These are phyloP conservation scores for Ilyonectria mors-panacis DNA, from an alignment of 2,329 filamentous ascomycete genomes.

Conservation along the genomic window DNA sequence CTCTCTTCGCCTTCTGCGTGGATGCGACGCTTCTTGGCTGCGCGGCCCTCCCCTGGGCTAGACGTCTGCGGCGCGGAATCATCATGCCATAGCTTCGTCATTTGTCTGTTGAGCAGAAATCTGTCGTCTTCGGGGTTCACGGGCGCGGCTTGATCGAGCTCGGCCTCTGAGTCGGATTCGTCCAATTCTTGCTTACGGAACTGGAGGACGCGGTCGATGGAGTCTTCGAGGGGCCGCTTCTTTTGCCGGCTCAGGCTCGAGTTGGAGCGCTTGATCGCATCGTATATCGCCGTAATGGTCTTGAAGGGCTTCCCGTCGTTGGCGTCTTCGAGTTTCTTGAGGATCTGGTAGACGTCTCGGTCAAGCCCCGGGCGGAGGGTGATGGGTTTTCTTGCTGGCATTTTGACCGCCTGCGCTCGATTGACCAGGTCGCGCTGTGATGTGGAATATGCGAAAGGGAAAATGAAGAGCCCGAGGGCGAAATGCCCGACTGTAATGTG, in stretches of 20 bases:
- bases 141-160: constrained; percentile 58
- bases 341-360: constrained; percentile 82
- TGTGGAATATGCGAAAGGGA: neutral
- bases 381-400: constrained; percentile 37
- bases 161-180: constrained; percentile 67
- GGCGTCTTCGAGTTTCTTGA: constrained; percentile 82
- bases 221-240: constrained; percentile 85
- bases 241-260: constrained; percentile 87
- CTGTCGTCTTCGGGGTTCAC: constrained; percentile 52
- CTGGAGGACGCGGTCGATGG: constrained; percentile 85
- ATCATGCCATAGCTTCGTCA: constrained; percentile 59
- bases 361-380: constrained; percentile 63
- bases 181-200: constrained; percentile 77
- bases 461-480: neutral
- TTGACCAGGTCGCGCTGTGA: neutral
- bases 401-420: constrained; percentile 11
- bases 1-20: constrained; percentile 48
- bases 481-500: neutral
- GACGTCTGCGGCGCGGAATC: constrained; percentile 29
- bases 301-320: constrained; percentile 64
- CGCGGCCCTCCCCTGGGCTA: constrained; percentile 40
- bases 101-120: constrained; percentile 59
- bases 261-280: constrained; percentile 87
- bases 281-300: constrained; percentile 77
- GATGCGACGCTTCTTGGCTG: constrained; percentile 53